Base-by-base conservation (phyloP, 2,329 filamentous ascomycete genomes). In the Alternaria sp. region DNA sequence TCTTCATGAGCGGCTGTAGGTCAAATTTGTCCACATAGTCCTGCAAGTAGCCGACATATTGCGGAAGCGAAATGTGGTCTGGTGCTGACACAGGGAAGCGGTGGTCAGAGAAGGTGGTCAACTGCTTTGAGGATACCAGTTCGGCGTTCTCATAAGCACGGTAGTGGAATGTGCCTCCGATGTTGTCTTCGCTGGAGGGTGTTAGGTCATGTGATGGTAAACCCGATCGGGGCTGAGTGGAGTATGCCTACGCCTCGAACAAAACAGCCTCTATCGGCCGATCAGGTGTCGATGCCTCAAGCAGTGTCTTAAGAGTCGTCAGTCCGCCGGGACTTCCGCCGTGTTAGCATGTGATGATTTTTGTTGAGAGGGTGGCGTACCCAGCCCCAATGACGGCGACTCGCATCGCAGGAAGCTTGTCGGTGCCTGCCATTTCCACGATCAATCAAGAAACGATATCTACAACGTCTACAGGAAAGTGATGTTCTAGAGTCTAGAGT, bases 41-140 rank as follows among this genome's bases (percentile, higher is more conserved):
- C 15, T 63, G 67, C 26, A 78, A 63, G 28, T 77, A 78, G 4
- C 73, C 69, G 21, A 78, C 75, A 59, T 78, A 77, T 56, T 76
- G 71, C 2, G 73, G 74, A 17, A 77, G 60, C 3, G 74, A 74
- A 26, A 77, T 74, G 50, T 76, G 73, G 53, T 78, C 74, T 8
- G 83, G 80, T 1, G 78, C 78, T 10, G 83, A 77, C 1, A 74
- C 53, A 1, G 81, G 73, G 2, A 83, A 77, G 1, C 84, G 80
- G 61, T 83, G 84, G 65, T 86, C 84, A 1, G 84, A 86, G 64
- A 86, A 86, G 17, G 81, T 75, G 0, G 84, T 86, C 9, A 86
- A 76, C 46, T 85, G 83, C 63, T 84, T 85, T 4, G 83, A 85
- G 2, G 82, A 84, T 1, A 86, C 84, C 2, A 85, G 78, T 80